These are phyloP conservation scores for Microsporum canis DNA, from an alignment of 2,329 filamentous ascomycete genomes.

Conservation along the genomic window DNA sequence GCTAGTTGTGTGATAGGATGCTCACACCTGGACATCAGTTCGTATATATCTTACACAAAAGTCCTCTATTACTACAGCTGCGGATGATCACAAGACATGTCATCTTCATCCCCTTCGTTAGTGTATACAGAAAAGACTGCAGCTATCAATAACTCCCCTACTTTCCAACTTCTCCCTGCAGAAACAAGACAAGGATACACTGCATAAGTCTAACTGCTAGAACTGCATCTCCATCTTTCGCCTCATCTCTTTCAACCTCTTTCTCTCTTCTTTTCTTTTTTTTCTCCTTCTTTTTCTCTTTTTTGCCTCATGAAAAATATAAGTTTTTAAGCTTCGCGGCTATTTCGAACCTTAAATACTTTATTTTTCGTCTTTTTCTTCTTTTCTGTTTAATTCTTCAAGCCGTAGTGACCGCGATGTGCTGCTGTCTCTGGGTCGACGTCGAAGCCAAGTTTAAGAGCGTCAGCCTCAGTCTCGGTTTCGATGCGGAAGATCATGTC, in stretches of 20 bases:
- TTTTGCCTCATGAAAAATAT: background rate
- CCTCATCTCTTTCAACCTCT: background rate
- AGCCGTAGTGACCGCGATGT: background rate
- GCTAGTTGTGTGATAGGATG: background rate
- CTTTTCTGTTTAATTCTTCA: background rate
- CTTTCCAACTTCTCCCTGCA: background rate
- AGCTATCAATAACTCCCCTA: background rate
- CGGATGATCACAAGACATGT: background rate
- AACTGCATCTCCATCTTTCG: background rate
- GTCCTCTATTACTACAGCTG: no score
- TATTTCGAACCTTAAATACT: background rate
- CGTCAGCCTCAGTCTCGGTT: background rate
- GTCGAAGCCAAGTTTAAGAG: background rate
- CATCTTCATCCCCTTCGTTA: no score
- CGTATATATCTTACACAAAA: background rate
- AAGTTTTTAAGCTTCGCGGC: slow-evolving; percentile 1
- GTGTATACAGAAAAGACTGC: no score
- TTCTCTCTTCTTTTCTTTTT: background rate
- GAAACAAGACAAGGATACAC: background rate
- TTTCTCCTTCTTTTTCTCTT: background rate
- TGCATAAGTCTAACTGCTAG: background rate
- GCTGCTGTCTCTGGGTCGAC: background rate
- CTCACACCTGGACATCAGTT: background rate
- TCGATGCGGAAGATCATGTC: background rate
- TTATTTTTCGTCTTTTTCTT: background rate